Conservation (phyloP, 2,329 filamentous ascomycete species). For the Epichloe gansuensis region DNA sequence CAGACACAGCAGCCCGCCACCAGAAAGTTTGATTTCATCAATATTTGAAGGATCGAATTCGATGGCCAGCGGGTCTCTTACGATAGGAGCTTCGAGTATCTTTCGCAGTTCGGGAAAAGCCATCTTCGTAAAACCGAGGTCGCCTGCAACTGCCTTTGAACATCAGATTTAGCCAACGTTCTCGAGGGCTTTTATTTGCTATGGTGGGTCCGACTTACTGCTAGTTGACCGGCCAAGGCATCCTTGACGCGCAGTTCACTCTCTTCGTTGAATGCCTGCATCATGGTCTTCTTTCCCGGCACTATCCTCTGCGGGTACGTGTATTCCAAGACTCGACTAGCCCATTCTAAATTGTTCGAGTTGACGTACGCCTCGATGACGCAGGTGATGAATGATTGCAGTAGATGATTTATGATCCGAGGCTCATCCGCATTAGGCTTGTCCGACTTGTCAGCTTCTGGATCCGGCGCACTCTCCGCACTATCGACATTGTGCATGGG, state of each 20-base stretch:
- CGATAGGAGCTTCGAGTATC: slow-evolving; percentile 27
- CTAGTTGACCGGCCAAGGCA: slow-evolving; percentile 57
- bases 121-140: slow-evolving; percentile 41
- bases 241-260: slow-evolving; percentile 48
- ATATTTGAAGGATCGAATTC: slow-evolving; percentile 34
- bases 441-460: slow-evolving; percentile 34
- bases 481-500: slow-evolving; percentile 40
- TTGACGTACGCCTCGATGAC: slow-evolving; percentile 63
- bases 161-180: not conserved
- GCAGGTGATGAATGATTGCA: slow-evolving; percentile 69
- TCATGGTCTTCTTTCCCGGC: slow-evolving; percentile 45
- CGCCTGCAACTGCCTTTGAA: slow-evolving; percentile 46
- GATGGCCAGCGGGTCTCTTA: slow-evolving; percentile 31
- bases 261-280: slow-evolving; percentile 52
- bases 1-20: slow-evolving; percentile 45
- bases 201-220: slow-evolving; percentile 30
- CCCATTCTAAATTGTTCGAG: slow-evolving; percentile 46
- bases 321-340: slow-evolving; percentile 53
- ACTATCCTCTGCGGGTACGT: slow-evolving; percentile 52
- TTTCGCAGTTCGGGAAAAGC: slow-evolving; percentile 33
- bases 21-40: slow-evolving; percentile 43
- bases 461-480: slow-evolving; percentile 47
- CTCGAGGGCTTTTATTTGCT: not conserved
- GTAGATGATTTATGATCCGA: slow-evolving; percentile 47
- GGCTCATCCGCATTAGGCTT: slow-evolving; percentile 39